These are phyloP conservation scores for Gypsophila paniculata DNA, from an alignment of 179 eudicot genomes.

Conservation along the genomic window DNA sequence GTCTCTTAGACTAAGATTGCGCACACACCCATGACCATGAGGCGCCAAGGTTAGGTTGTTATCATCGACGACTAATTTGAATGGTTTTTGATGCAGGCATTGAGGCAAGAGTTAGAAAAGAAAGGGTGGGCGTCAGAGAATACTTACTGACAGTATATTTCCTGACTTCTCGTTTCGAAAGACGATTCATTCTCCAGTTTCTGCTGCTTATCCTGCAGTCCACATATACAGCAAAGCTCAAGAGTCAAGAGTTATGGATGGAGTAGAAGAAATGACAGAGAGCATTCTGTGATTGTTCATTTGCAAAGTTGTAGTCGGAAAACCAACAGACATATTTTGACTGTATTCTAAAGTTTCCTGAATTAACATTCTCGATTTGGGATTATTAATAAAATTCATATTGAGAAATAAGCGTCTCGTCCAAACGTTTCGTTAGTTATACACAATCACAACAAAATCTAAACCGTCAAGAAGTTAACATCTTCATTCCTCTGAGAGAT, in stretches of 20 bases:
- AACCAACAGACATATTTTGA: not conserved
- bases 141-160: conserved; percentile 28
- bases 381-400: not conserved
- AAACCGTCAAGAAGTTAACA: too few species aligned
- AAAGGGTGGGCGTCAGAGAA: conserved; percentile 83
- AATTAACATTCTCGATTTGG: not conserved
- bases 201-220: not conserved
- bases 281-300: not conserved
- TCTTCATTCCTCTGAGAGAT: too few species aligned
- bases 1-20: too few species aligned
- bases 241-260: not conserved
- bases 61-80: not conserved
- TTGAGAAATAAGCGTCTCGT: not conserved
- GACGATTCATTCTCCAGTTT: not conserved
- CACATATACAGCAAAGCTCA: not conserved
- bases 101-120: conserved; percentile 67
- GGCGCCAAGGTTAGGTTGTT: too few species aligned
- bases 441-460: too few species aligned
- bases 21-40: too few species aligned
- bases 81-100: conserved; percentile 38
- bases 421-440: not conserved
- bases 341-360: not conserved
- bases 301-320: not conserved
- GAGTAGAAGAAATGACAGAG: not conserved
- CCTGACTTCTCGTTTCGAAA: not conserved